These are phyloP conservation scores for Clausena lansium DNA, from an alignment of 345 rosid genomes.

Conservation along the genomic window DNA sequence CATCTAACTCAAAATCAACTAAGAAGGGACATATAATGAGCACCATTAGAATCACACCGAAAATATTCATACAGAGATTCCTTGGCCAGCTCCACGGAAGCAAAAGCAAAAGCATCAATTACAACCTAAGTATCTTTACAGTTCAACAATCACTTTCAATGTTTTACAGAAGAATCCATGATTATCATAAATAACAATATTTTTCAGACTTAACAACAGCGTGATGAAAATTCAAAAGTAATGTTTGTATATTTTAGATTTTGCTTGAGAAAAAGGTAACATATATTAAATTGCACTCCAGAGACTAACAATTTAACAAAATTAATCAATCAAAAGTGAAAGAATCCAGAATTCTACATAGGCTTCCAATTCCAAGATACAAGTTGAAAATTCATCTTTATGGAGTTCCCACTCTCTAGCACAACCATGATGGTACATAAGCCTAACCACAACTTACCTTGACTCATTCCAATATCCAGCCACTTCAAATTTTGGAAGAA, in stretches of 20 bases:
- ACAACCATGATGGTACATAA: not conserved
- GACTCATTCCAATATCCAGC: conserved; percentile 98
- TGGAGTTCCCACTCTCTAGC: not conserved
- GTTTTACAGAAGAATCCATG: not conserved
- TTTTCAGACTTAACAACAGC: not conserved
- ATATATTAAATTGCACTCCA: not conserved
- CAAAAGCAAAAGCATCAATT: not conserved
- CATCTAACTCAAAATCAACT: no score
- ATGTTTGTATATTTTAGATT: not conserved
- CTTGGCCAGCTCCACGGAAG: not conserved
- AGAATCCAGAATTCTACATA: not conserved
- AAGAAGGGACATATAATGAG: not conserved
- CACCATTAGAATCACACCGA: not conserved
- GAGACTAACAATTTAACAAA: not conserved
- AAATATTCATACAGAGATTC: not conserved
- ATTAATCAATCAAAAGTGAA: not conserved
- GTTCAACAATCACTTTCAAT: not conserved
- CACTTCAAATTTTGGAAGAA: conserved; percentile 90
- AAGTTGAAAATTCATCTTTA: not conserved
- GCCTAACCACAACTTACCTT: conserved; percentile 43
- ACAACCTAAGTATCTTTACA: not conserved
- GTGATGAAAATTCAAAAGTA: not conserved
- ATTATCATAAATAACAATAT: not conserved
- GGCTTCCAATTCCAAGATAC: not conserved
- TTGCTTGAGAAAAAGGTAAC: not conserved